phyloP scores from a whole-genome alignment of 176 grass and related monocot genomes.

The Zea mays region DNA sequence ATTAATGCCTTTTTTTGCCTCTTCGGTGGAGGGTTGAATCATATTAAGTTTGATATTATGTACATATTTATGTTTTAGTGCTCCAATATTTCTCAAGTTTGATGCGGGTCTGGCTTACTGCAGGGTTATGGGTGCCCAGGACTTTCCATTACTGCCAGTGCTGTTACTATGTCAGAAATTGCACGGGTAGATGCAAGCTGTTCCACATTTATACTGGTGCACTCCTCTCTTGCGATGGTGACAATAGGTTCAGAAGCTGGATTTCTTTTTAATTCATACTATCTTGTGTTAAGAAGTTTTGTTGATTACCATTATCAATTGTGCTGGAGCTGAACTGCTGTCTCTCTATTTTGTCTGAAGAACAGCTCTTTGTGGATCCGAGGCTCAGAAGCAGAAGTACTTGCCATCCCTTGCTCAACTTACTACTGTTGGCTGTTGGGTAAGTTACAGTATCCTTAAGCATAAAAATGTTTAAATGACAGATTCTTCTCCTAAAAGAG shows the following conservation, averaged over 20 bases:
- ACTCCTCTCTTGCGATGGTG: constrained; percentile 74
- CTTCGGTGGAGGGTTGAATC: not conserved
- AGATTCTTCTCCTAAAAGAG: not conserved
- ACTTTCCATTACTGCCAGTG: constrained; percentile 63
- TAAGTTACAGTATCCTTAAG: constrained; percentile 29
- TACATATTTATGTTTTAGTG: constrained; percentile 1
- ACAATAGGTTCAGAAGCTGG: constrained; percentile 55
- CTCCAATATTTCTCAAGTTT: constrained; percentile 19
- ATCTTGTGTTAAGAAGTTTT: not conserved
- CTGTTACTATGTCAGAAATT: constrained; percentile 65
- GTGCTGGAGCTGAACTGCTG: not conserved
- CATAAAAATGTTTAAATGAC: not conserved
- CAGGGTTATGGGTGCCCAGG: constrained; percentile 73
- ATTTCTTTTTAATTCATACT: constrained; percentile 8
- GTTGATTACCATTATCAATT: not conserved
- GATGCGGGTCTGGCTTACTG: not conserved
- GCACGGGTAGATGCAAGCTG: constrained; percentile 74
- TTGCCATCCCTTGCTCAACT: constrained; percentile 61
- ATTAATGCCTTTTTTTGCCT: not conserved
- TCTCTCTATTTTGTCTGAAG: constrained; percentile 13
- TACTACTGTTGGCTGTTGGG: constrained; percentile 59
- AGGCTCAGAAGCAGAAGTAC: constrained; percentile 67
- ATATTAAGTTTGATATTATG: not conserved
- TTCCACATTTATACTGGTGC: constrained; percentile 75
- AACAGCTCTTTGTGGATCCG: constrained; percentile 71